Evolutionary conservation across 2,329 filamentous ascomycete species (phyloP), one percentile per base, ranked within the genome.

Genomic region (Hypoxylon sp.): DNA sequence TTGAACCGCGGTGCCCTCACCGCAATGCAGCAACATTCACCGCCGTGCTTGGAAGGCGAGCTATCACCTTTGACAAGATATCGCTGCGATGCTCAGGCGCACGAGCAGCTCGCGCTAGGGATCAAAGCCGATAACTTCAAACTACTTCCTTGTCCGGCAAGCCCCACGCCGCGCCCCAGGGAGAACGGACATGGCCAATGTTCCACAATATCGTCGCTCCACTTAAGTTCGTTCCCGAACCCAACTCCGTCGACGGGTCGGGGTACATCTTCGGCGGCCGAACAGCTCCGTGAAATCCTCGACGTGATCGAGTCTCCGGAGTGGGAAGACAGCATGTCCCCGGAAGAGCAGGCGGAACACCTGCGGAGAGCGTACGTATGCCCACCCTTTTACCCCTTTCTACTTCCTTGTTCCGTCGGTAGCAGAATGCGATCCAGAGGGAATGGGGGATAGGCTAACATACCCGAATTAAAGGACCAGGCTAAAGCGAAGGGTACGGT

Each of bases 81-180:
- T 43, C 60, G 57, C 7, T 62, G 6, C 3, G 62, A 75, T 51
- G 13, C 45, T 5, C 64, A 75, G 56, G 19, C 61, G 13, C 59
- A 76, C 23, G 74, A 76, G 50, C 65, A 70, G 46, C 60, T 72
- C 4, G 68, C 67, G n/a, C 14, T 74, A 3, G 72, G 72, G n/a
- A 57, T 67, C 21, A 52, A 50, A 23, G 21, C 30, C n/a, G 21
- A 50, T 6, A 30, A 53, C 43, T 5, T 36, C 11, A 6, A 1
- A 9, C 34, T 46, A 5, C 5, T 23, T 6, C 23, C 14, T 5
- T 11, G 13, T 5, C 9, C n/a, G 4, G 36, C 9, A 51, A 50
- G 6, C 43, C 7, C 36, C 9, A 14, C 30, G 0, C 36, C 19
- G 1, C 6, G 2, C 6, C 52, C 43, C 2, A 2, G 4, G 2